phyloP scores from a whole-genome alignment of 2,329 filamentous ascomycete species.

The Lithohypha guttulata region DNA sequence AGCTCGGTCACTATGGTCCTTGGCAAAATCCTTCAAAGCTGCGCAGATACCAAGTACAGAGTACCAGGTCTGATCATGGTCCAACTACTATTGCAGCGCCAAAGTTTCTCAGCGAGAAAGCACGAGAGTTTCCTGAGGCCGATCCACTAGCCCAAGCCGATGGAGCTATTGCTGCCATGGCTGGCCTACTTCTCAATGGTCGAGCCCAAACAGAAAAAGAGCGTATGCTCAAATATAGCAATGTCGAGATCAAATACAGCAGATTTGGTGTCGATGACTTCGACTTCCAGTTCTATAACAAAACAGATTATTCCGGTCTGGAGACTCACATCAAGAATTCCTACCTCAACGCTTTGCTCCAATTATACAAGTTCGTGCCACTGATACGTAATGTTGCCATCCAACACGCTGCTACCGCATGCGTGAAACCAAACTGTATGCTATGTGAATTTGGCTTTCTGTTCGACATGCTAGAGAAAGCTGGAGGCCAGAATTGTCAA shows the following conservation, averaged over 20 bases:
- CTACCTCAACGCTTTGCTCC: conserved; percentile 84
- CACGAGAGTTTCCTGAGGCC: conserved; percentile 48
- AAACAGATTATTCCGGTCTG: conserved; percentile 78
- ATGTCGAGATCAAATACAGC: conserved; percentile 97
- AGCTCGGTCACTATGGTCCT: conserved; percentile 67
- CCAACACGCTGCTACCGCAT: conserved; percentile 77
- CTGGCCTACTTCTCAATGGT: conserved; percentile 55
- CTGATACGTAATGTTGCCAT: conserved; percentile 78
- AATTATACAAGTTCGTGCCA: conserved; percentile 84
- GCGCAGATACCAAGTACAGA: conserved; percentile 72
- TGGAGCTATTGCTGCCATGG: conserved; percentile 55
- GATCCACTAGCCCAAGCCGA: conserved; percentile 29
- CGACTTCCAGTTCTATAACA: conserved; percentile 97
- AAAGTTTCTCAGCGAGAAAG: conserved; percentile 91
- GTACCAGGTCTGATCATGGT: conserved; percentile 56
- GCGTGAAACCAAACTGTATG: conserved; percentile 70
- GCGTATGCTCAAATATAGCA: conserved; percentile 78
- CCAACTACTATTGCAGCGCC: conserved; percentile 59
- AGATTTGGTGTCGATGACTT: conserved; percentile 99
- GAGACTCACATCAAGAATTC: conserved; percentile 97
- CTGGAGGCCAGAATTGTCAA: conserved; percentile 85
- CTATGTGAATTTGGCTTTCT: conserved; percentile 91
- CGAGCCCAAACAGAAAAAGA: conserved; percentile 60
- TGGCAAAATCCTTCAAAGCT: conserved; percentile 54
- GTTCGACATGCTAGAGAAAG: conserved; percentile 97